Base-by-base conservation (phyloP, 163 green algal genomes). In the Scenedesmus sp. region DNA sequence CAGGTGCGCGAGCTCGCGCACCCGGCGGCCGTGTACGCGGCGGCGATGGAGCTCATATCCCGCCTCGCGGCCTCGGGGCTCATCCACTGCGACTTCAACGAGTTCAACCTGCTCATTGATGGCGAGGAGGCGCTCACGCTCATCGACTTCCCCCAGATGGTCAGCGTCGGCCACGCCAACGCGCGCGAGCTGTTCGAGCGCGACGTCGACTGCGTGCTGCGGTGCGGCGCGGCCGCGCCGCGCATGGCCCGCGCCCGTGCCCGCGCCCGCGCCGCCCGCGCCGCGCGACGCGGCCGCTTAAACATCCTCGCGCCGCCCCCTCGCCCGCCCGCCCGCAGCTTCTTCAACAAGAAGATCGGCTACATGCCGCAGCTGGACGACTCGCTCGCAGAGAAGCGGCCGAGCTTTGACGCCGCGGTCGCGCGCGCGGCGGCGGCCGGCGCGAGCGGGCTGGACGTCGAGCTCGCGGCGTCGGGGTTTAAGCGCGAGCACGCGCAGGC, bases 101-200 rank as follows among this genome's bases (percentile, higher is more conserved):
- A 99, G 86, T 99, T 99, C 89, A 99, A 99, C 81, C 81, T 99
- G 20, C 87, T 99, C 78, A 91, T 98, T 33, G 81, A 51, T 33
- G 90, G 96, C 18, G 78, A 93, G 14, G 92, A 97, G 64, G 74
- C 91, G 15, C 58, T 99, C 28, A 98, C 93, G 11, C 85, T 98
- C 34, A 99, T 99, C 39, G 96, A 99, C 83, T 98, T 99, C 71
- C 96, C 96, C 0, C 96, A 99, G 83, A 99, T 99, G 97, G 93
- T 99, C 29, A 98, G 92, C 5, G 87, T 93, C 0, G 86, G 72
- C 24, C 97, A 99, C 82, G 63, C 76, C 29, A 99, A 99, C 81
- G 97, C 94, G 0, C 60, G 90, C 70, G 94, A 97, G 83, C 85
- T 98, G 15, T 99, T 98, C 89, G 85, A 96, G 1, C 79, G 94